Evolutionary conservation across 108 stramenopile genomes (phyloP), one percentile per base, ranked within the genome.

Genomic region (Fragilaria radians): DNA sequence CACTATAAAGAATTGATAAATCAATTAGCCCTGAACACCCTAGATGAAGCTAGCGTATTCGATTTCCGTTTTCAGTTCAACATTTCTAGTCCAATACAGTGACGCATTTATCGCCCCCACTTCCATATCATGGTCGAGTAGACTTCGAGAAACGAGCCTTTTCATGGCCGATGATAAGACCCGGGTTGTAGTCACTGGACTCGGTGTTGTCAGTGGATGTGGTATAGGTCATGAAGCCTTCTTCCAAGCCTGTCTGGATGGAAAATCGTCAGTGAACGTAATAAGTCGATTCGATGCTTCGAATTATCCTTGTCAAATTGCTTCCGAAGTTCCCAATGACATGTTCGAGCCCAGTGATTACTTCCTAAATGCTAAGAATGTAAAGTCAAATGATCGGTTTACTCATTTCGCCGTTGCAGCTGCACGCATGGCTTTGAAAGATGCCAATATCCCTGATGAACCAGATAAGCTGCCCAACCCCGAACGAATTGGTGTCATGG

Each of bases 381-480:
- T 82, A 59, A 85, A 82, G 64, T 82, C 80, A 59, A 96, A 97
- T 59, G 97, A 95, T 78, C 73, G 95, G 9, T 95, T 77, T 58
- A 97, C 97, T n/a, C 97, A 97, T 60, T 88, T 97, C 54, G 95
- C 94, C 24, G 90, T 97, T 19, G 94, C 94, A 4, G 91, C 94
- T 28, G 83, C 94, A 1, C 66, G 84, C 29, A 78, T 83, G 57
- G 95, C 97, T 4, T 54, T 96, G 53, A 73, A 83, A 57, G 96
- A 97, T 80, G 95, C 85, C 1, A 66, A 61, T 29, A 28, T 97
- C 47, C 78, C 94, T 30, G 80, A 88, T 68, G 81, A 85, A 17
- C 86, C 86, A 11, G 85, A 90, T 22, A 88, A 85, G 22, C 50
- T 92, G 55, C 68, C 73, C 29, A 72, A 83, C 63, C 82, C 93